Evolutionary conservation across 1,284 basidiomycete species (phyloP).

Genomic region (Bondarzewia mesenterica): DNA sequence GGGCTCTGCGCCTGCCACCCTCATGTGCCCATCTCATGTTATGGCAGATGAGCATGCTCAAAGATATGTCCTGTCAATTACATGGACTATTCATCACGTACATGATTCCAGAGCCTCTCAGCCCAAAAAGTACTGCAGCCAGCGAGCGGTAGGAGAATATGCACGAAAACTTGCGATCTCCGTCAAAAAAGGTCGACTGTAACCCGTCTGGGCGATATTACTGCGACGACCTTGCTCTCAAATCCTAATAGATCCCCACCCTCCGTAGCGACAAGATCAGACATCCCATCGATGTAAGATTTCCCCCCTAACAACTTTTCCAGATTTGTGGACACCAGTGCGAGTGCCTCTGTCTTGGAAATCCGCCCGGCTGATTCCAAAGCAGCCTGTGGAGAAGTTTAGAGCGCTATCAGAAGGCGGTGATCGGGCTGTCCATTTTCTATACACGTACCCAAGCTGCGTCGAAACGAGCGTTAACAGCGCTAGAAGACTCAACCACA

Average conservation of each 20-base stretch:
- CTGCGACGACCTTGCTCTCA: constrained; percentile 47
- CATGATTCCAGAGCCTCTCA: too few species aligned
- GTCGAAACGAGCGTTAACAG: constrained; percentile 56
- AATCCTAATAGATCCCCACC: constrained; percentile 49
- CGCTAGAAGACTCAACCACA: constrained; percentile 42
- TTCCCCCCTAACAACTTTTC: constrained; percentile 50
- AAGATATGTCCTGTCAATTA: not conserved
- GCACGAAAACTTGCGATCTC: not conserved
- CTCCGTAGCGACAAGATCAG: constrained; percentile 60
- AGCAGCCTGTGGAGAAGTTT: constrained; percentile 15
- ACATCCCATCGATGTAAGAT: constrained; percentile 26
- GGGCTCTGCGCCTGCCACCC: not conserved
- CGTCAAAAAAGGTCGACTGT: constrained; percentile 33
- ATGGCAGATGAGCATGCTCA: not conserved
- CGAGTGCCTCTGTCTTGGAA: constrained; percentile 37
- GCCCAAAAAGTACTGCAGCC: too few species aligned
- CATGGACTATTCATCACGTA: too few species aligned
- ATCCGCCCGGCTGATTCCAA: constrained; percentile 29
- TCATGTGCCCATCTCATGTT: not conserved
- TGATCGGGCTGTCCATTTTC: constrained; percentile 6
- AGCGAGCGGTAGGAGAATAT: too few species aligned
- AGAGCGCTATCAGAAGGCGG: not conserved
- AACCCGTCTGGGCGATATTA: constrained; percentile 37
- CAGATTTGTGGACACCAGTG: constrained; percentile 54
- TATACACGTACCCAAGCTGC: constrained; percentile 39